phyloP scores from a whole-genome alignment of 2,329 filamentous ascomycete species.

The Raffaelea ambrosiae region DNA sequence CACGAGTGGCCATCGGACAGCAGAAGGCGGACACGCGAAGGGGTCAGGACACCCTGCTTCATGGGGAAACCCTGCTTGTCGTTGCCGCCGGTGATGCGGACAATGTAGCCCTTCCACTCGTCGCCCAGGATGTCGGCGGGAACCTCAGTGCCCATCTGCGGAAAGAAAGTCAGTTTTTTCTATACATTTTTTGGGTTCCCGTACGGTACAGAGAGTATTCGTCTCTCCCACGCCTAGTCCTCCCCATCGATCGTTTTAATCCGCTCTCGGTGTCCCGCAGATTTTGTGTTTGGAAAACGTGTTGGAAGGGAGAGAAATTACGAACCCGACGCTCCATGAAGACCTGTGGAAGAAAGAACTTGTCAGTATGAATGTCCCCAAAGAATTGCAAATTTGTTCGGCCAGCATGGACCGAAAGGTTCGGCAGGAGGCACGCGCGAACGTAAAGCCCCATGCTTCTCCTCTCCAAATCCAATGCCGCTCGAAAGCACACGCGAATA shows the following conservation, averaged over 20 bases:
- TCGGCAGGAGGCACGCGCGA: too few relatives aligned
- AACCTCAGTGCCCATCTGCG: slow-evolving; percentile 90
- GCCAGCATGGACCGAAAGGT: too few relatives aligned
- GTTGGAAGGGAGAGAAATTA: background rate
- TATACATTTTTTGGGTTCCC: background rate
- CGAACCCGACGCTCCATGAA: slow-evolving; percentile 18
- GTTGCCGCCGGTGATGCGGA: slow-evolving; percentile 99
- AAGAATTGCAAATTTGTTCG: too few relatives aligned
- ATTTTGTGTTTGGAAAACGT: background rate
- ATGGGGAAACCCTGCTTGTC: slow-evolving; percentile 99
- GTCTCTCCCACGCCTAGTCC: background rate
- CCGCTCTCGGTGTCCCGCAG: too few relatives aligned
- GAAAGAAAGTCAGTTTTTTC: slow-evolving; percentile 9
- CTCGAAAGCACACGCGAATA: too few relatives aligned
- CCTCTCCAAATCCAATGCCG: background rate
- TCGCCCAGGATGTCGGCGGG: slow-evolving; percentile 91
- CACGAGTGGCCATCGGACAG: slow-evolving; percentile 95
- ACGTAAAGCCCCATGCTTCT: too few relatives aligned
- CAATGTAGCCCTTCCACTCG: slow-evolving; percentile 99
- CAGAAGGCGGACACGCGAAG: slow-evolving; percentile 95
- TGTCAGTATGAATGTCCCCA: background rate
- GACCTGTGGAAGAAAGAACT: slow-evolving; percentile 3
- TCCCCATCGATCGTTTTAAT: background rate
- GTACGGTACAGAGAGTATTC: too few relatives aligned
- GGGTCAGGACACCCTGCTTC: slow-evolving; percentile 99